These are phyloP conservation scores for Populus hybrid DNA, from an alignment of 441 rosid genomes.

Conservation along the genomic window DNA sequence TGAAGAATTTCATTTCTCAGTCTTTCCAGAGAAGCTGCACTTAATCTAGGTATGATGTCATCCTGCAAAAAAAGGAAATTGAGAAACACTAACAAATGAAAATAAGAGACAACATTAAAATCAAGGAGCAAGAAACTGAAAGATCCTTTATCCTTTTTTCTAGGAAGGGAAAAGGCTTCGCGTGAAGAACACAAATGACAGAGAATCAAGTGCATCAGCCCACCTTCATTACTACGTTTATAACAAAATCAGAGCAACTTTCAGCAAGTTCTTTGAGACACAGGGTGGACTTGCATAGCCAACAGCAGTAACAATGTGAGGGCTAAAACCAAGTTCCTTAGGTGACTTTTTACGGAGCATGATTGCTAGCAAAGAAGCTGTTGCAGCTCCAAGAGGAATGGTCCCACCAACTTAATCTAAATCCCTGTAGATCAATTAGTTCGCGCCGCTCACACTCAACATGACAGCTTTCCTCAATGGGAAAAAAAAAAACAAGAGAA, in stretches of 20 bases:
- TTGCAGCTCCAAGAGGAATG: conserved; percentile 96
- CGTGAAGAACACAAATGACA: background rate
- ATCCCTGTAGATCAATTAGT: conserved; percentile 63
- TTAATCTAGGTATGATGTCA: conserved; percentile 81
- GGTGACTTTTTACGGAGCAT: conserved; percentile 69
- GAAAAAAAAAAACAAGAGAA: background rate
- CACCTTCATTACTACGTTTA: background rate
- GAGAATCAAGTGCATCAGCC: background rate
- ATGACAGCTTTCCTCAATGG: background rate
- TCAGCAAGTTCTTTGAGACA: background rate
- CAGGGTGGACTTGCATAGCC: conserved; percentile 24
- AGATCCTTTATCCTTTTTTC: background rate
- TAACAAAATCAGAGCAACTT: background rate
- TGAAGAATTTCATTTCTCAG: conserved; percentile 78
- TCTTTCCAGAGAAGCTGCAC: conserved; percentile 69
- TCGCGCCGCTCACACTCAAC: too few relatives aligned
- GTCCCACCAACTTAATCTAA: conserved; percentile 83
- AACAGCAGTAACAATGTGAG: conserved; percentile 68
- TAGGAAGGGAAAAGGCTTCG: too few relatives aligned
- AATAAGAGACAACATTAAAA: background rate
- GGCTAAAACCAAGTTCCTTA: conserved; percentile 70
- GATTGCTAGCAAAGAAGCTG: conserved; percentile 76
- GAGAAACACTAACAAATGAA: background rate
- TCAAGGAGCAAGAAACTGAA: background rate
- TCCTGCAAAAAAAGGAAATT: conserved; percentile 43